Base-by-base conservation (phyloP, 2,329 filamentous ascomycete genomes). In the Colletotrichum eleusines region DNA sequence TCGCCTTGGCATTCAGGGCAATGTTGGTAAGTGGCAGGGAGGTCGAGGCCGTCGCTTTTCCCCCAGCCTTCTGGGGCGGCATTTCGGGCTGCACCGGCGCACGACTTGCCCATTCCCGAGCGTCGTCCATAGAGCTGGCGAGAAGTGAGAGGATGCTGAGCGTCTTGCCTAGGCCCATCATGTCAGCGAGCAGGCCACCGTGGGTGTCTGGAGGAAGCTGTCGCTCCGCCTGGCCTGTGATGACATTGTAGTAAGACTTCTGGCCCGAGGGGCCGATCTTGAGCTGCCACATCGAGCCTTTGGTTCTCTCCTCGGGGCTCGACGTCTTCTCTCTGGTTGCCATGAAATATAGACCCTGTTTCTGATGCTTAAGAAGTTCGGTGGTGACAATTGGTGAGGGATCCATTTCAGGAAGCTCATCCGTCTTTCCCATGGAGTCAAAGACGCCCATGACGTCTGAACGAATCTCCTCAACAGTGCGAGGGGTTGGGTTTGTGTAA, bases 111-210 rank as follows among this genome's bases (percentile, higher is more conserved):
- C 94, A 98, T 1, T 84, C 80, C 12, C 80, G 76, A 1, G 94
- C 90, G 48, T 91, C 87, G 0, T 86, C 81, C 2, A 91, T 80
- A 0, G 93, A 93, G 38, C 87, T 87, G 1, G 90, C 85, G 16
- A 97, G 83, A 20, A 98, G 85, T 1, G 95, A 92, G 1, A 98
- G 84, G 23, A 98, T 91, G 77, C 94, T 97, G 61, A 99, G 80
- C 0, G 93, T 95, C 81, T 95, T 96, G 11, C 93, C 93, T n/a
- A 95, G 83, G 33, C 93, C 93, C 93, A 96, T 96, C 90, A 95
- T 94, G 78, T 95, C 93, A 18, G 92, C 93, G 26, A 95, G 82
- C 44, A 95, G 90, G 3, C 93, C 93, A 35, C 93, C 93, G 12
- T 90, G 84, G 1, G 90, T 89, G 74, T 94, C 89, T 1, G 88